These are phyloP conservation scores for Neofusicoccum ribis DNA, from an alignment of 2,329 filamentous ascomycete species.

Conservation along the genomic window DNA sequence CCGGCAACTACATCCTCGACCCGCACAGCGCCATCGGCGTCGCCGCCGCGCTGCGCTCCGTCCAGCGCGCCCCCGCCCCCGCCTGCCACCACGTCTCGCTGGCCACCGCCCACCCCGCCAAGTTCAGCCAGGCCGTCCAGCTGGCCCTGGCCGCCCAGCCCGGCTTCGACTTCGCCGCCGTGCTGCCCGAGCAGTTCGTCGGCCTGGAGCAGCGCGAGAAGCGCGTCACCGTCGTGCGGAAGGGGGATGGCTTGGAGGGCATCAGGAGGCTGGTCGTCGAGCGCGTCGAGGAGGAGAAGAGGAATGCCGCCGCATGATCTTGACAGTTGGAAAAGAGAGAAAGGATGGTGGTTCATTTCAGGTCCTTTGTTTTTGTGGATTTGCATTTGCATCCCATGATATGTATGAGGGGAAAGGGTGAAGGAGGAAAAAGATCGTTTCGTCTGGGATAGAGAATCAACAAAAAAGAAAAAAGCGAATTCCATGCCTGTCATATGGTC, in stretches of 20 bases:
- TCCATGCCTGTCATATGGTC: too few relatives aligned
- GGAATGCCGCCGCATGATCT: background rate
- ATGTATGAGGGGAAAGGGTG: too few relatives aligned
- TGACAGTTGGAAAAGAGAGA: too few relatives aligned
- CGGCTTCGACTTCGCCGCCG: constrained; percentile 75
- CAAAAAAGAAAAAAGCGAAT: too few relatives aligned
- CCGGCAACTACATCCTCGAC: constrained; percentile 75
- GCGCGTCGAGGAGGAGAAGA: constrained; percentile 60
- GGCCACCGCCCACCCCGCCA: constrained; percentile 92
- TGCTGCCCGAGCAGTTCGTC: constrained; percentile 79
- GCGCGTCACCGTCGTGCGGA: constrained; percentile 68
- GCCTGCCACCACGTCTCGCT: constrained; percentile 72
- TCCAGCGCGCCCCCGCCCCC: constrained; percentile 47
- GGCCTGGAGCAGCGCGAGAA: constrained; percentile 76
- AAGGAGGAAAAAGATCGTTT: too few relatives aligned
- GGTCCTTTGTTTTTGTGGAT: background rate
- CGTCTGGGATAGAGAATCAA: too few relatives aligned
- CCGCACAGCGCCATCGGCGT: constrained; percentile 91
- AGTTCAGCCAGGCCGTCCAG: constrained; percentile 86
- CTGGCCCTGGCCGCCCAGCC: constrained; percentile 69
- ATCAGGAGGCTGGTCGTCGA: constrained; percentile 74
- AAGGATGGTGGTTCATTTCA: background rate
- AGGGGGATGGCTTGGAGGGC: constrained; percentile 65
- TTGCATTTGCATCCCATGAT: background rate
- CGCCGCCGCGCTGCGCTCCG: constrained; percentile 69